phyloP scores from a whole-genome alignment of 2,329 filamentous ascomycete species.

The Niveomyces coronatus region DNA sequence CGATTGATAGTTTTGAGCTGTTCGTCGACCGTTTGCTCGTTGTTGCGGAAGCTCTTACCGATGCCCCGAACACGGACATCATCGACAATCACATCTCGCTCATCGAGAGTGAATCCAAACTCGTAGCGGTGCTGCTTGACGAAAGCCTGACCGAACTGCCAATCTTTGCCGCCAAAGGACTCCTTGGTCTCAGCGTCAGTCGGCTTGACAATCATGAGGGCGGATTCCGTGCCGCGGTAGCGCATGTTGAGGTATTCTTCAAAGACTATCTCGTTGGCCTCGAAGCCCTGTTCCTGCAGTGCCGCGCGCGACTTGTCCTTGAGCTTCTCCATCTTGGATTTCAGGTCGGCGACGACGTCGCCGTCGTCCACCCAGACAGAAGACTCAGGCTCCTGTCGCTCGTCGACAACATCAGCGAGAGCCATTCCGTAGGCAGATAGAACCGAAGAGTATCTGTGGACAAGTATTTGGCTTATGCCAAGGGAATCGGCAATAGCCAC shows the following conservation, averaged over 20 bases:
- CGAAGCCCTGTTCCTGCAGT: conserved; percentile 70
- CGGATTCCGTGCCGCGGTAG: conserved; percentile 82
- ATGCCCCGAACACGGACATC: conserved; percentile 84
- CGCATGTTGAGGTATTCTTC: conserved; percentile 93
- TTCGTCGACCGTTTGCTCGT: conserved; percentile 73
- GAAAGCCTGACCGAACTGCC: conserved; percentile 79
- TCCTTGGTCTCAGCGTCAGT: conserved; percentile 48
- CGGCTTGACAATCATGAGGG: conserved; percentile 79
- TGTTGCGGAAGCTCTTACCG: conserved; percentile 72
- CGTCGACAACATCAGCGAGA: conserved; percentile 84
- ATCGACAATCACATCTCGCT: conserved; percentile 81
- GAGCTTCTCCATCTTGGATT: conserved; percentile 65
- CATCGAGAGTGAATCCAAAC: conserved; percentile 79
- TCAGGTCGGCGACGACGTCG: conserved; percentile 50
- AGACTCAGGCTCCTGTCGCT: conserved; percentile 70
- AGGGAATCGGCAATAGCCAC: conserved; percentile 82
- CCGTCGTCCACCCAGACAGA: conserved; percentile 49
- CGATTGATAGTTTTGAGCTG: conserved; percentile 63
- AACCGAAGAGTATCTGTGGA: conserved; percentile 82
- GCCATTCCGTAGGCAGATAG: conserved; percentile 90
- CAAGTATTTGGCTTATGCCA: conserved; percentile 73
- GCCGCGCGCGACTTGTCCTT: conserved; percentile 62
- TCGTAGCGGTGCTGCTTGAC: conserved; percentile 82
- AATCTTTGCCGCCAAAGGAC: conserved; percentile 54
- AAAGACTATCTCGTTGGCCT: conserved; percentile 62